Percentiles rank a stretch among this genome's conserved stretches.
Evolutionary conservation across 2,329 filamentous ascomycete genomes (phyloP).

Genomic region (Penicillium sp.): DNA sequence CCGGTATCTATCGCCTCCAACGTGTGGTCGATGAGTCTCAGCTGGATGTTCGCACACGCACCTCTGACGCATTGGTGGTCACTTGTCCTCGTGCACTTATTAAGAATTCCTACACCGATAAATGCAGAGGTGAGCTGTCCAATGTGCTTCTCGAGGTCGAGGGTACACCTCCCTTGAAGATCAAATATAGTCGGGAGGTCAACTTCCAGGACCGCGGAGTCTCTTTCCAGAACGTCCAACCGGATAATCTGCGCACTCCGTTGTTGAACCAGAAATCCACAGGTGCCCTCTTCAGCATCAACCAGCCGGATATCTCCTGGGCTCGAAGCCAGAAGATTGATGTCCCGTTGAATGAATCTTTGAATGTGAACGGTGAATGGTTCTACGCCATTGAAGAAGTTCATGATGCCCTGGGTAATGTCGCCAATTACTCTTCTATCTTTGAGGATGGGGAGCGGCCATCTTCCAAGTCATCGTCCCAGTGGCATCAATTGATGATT

Average conservation of each 20-base stretch:
- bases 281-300: constrained; percentile 60
- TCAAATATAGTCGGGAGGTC: constrained; percentile 86
- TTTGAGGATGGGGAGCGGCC: constrained; percentile 69
- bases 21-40: constrained; percentile 92
- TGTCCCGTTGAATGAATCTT: constrained; percentile 87
- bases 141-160: constrained; percentile 80
- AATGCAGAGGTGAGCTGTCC: constrained; percentile 86
- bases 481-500: constrained; percentile 79
- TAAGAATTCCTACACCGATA: constrained; percentile 64
- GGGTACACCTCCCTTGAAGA: constrained; percentile 87
- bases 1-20: constrained; percentile 81
- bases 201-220: constrained; percentile 83
- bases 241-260: constrained; percentile 80
- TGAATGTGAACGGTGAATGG: constrained; percentile 79
- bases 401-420: constrained; percentile 85
- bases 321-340: constrained; percentile 72
- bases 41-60: constrained; percentile 79
- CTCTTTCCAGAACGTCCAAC: constrained; percentile 90
- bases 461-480: constrained; percentile 62
- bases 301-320: constrained; percentile 68
- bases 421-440: constrained; percentile 68
- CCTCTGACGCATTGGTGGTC: constrained; percentile 80
- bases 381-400: constrained; percentile 90
- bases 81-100: constrained; percentile 80
- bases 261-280: constrained; percentile 65